A percentile compares a stretch with the other conserved stretches of the same genome.
Evolutionary conservation across 805 yeast genomes (phyloP).

Genomic region (Yamadazyma scolyti): DNA sequence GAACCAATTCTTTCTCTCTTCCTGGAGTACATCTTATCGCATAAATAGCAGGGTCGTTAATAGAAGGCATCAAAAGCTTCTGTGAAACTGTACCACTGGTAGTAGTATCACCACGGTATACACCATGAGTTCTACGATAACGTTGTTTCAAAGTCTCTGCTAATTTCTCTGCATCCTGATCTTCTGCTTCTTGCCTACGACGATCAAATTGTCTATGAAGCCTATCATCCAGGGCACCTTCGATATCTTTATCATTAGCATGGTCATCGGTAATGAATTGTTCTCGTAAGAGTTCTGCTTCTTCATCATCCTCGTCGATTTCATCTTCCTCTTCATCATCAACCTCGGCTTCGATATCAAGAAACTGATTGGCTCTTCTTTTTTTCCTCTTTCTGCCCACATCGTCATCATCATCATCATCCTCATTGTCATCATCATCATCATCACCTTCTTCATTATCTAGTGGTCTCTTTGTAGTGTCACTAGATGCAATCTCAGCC

Average conservation of each 20-base stretch:
- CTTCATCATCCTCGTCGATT: conserved; percentile 87
- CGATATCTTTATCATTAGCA: conserved; percentile 53
- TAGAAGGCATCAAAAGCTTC: conserved; percentile 88
- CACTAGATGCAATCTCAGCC: conserved; percentile 4
- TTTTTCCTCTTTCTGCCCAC: conserved; percentile 45
- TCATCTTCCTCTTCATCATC: conserved; percentile 95
- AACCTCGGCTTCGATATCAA: conserved; percentile 98
- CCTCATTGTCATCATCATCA: conserved; percentile 50
- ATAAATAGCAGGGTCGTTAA: conserved; percentile 94
- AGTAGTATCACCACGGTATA: conserved; percentile 81
- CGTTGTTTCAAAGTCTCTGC: conserved; percentile 91
- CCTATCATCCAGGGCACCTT: conserved; percentile 58
- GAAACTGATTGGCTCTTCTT: conserved; percentile 70
- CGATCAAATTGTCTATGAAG: conserved; percentile 89
- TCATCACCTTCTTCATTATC: conserved; percentile 25
- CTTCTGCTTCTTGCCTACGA: conserved; percentile 79
- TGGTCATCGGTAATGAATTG: conserved; percentile 79
- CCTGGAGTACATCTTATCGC: conserved; percentile 94
- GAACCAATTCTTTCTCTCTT: conserved; percentile 85
- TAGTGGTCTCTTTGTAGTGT: conserved; percentile 5
- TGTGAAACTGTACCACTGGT: conserved; percentile 71
- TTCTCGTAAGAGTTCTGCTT: conserved; percentile 80
- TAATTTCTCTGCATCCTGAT: conserved; percentile 89
- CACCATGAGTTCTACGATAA: conserved; percentile 82
- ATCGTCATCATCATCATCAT: conserved; percentile 48